Conservation (phyloP, 2,329 filamentous ascomycete species). For the Pseudogymnoascus sp. region DNA sequence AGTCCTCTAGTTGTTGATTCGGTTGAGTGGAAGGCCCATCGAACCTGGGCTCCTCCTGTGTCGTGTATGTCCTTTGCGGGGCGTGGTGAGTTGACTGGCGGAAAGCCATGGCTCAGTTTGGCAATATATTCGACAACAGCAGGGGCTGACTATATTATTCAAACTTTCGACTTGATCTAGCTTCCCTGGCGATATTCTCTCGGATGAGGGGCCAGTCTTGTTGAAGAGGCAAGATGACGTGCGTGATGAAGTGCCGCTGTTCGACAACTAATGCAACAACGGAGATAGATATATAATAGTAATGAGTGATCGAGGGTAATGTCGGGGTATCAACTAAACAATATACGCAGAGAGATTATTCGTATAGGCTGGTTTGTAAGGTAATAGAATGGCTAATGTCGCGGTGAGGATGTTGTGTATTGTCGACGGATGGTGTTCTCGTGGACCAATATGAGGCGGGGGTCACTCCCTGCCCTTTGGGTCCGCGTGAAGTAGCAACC, state of each 20-base stretch:
- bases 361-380: not conserved
- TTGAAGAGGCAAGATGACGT: not conserved
- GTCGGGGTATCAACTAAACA: not conserved
- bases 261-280: not conserved
- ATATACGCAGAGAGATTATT: not conserved
- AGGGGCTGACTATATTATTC: not conserved
- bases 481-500: conserved; percentile 1
- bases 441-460: conserved; percentile 7
- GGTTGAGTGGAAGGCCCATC: conserved; percentile 16
- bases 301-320: not conserved
- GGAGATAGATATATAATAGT: not conserved
- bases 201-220: not conserved
- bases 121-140: not conserved
- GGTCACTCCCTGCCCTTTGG: conserved; percentile 1
- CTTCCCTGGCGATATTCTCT: not conserved
- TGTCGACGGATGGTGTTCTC: not conserved
- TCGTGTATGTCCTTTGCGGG: conserved; percentile 39
- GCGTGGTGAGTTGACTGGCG: conserved; percentile 50
- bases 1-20: conserved; percentile 52
- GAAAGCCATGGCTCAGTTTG: conserved; percentile 42
- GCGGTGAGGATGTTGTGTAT: not conserved
- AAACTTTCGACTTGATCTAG: not conserved
- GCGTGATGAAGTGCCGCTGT: not conserved
- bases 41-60: conserved; percentile 31
- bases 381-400: conserved; percentile 3